Percentiles rank a stretch among this genome's conserved stretches.
Conservation (phyloP, 2,329 filamentous ascomycete genomes). For the Escovopsis sp. region DNA sequence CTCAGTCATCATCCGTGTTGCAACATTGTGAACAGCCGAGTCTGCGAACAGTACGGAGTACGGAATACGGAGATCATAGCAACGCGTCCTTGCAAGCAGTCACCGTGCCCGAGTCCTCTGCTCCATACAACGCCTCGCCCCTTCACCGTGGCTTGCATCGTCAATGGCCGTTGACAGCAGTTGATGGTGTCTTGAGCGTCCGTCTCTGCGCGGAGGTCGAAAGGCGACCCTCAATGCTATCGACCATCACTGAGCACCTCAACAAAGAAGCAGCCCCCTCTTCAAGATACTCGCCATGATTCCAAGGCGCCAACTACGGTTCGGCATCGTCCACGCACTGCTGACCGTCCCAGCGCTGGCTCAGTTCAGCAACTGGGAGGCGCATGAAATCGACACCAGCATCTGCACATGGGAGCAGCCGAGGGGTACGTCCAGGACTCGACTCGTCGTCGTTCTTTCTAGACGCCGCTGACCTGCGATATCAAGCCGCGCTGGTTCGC, state of each 20-base stretch:
- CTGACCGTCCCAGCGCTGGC: constrained; percentile 12
- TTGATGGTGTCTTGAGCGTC: neutral
- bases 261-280: neutral
- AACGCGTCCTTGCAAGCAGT: no score
- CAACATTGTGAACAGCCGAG: no score
- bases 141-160: no score
- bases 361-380: constrained; percentile 32
- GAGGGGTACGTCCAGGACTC: constrained; percentile 26
- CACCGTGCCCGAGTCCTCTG: no score
- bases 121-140: no score
- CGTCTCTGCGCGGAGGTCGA: neutral
- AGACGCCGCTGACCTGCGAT: no score
- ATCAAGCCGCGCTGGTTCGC: constrained; percentile 38
- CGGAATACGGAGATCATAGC: no score
- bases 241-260: neutral
- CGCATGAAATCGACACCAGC: constrained; percentile 37
- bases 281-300: constrained; percentile 7
- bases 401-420: constrained; percentile 43
- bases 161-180: neutral
- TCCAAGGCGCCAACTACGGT: constrained; percentile 4
- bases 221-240: neutral
- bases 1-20: no score
- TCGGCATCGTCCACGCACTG: constrained; percentile 9
- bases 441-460: constrained; percentile 8
- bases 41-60: no score